Conservation (phyloP, 768 basidiomycete genomes). For the Leccinum subtestaceum region DNA sequence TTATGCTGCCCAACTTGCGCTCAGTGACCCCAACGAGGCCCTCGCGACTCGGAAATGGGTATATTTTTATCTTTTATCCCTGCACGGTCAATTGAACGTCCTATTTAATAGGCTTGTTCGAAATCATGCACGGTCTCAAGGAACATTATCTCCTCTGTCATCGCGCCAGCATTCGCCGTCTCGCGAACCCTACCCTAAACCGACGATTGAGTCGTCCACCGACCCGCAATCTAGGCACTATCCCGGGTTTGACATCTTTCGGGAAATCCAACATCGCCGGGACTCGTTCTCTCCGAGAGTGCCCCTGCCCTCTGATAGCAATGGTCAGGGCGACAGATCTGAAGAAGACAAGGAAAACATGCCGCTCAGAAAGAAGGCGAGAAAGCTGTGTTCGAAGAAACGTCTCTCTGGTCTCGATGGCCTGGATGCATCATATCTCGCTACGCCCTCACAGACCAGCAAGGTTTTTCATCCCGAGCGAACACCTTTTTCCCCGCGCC, state of each 20-base stretch:
- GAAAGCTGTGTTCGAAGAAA: constrained; percentile 36
- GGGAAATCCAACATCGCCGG: constrained; percentile 35
- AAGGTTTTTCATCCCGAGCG: constrained; percentile 14
- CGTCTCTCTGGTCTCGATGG: constrained; percentile 9
- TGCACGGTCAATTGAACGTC: constrained; percentile 36
- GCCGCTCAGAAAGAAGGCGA: constrained; percentile 44
- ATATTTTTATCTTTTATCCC: constrained; percentile 21
- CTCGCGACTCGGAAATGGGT: constrained; percentile 29
- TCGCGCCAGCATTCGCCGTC: constrained; percentile 13
- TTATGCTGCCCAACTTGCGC: constrained; percentile 18
- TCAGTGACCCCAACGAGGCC: constrained; percentile 33
- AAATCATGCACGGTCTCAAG: constrained; percentile 6
- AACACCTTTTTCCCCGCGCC: constrained; percentile 15
- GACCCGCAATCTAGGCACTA: constrained; percentile 62
- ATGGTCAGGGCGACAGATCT: constrained; percentile 11
- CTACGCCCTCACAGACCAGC: constrained; percentile 5
- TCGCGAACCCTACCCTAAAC: constrained; percentile 23
- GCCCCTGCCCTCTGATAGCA: constrained; percentile 2
- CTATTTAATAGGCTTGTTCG: constrained; percentile 11
- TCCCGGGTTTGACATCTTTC: constrained; percentile 62
- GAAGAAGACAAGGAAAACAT: constrained; percentile 62
- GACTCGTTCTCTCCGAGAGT: constrained; percentile 1
- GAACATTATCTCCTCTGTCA: constrained; percentile 12
- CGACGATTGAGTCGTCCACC: constrained; percentile 38
- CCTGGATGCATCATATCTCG: constrained; percentile 2